Conservation (phyloP, 2,329 filamentous ascomycete species). For the Tolypocladium capitatum region DNA sequence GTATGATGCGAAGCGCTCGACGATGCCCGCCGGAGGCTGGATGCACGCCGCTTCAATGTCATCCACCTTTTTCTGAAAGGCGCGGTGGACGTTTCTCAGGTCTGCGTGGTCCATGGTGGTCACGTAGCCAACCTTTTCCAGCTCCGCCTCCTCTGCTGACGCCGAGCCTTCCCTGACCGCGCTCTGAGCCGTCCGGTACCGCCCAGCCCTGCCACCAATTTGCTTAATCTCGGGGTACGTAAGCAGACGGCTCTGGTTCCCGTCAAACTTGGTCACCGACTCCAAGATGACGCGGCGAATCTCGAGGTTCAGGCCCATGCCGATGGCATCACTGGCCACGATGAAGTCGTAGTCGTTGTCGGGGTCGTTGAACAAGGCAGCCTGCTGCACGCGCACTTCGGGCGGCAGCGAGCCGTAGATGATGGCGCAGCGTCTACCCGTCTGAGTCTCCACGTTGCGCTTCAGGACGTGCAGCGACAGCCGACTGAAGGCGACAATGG, state of each 20-base stretch:
- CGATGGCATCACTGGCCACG: constrained; percentile 89
- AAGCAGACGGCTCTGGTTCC: constrained; percentile 41
- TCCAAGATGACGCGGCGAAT: constrained; percentile 89
- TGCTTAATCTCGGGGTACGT: constrained; percentile 76
- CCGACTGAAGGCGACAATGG: constrained; percentile 76
- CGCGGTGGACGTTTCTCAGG: constrained; percentile 44
- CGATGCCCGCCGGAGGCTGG: constrained; percentile 53
- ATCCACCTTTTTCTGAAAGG: constrained; percentile 50
- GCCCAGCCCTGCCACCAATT: constrained; percentile 83
- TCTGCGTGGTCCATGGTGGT: constrained; percentile 66
- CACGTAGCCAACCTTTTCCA: constrained; percentile 53
- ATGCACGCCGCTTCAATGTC: constrained; percentile 62
- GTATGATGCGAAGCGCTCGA: constrained; percentile 67
- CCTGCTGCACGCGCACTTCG: constrained; percentile 85
- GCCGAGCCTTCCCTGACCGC: constrained; percentile 4
- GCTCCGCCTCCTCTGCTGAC: constrained; percentile 4
- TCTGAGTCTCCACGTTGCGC: constrained; percentile 58
- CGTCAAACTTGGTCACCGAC: constrained; percentile 59
- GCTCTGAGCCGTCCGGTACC: constrained; percentile 55
- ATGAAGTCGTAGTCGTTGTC: constrained; percentile 91
- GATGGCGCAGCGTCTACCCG: constrained; percentile 72
- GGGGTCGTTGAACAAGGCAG: constrained; percentile 85
- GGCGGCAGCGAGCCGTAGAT: constrained; percentile 88
- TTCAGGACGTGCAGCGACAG: constrained; percentile 72
- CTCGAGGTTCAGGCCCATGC: constrained; percentile 90